phyloP scores from a whole-genome alignment of 2,329 filamentous ascomycete genomes.

The Neopestalotiopsis rosae region DNA sequence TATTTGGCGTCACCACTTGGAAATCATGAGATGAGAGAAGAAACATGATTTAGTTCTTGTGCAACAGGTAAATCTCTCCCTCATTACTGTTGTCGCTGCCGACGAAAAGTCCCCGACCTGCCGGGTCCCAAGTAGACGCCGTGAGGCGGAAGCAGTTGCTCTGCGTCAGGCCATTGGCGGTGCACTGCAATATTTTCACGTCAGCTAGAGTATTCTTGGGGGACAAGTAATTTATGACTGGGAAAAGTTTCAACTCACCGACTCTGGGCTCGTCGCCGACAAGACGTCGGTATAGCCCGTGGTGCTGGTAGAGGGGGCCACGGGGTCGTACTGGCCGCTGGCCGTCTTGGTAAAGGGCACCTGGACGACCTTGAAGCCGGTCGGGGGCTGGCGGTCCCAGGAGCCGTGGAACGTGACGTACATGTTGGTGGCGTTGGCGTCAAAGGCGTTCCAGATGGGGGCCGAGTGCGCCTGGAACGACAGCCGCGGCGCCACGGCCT shows the following conservation, averaged over 20 bases:
- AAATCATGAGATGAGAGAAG: neutral
- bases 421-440: slow-evolving; percentile 56
- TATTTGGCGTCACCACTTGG: neutral
- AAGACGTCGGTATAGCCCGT: slow-evolving; percentile 39
- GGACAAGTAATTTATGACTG: too few relatives aligned
- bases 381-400: slow-evolving; percentile 46
- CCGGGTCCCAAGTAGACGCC: slow-evolving; percentile 39
- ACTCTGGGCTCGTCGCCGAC: slow-evolving; percentile 37
- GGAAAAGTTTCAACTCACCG: neutral
- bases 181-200: slow-evolving; percentile 24
- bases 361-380: slow-evolving; percentile 42
- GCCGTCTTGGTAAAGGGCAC: slow-evolving; percentile 40
- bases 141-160: slow-evolving; percentile 43
- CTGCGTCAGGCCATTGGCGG: slow-evolving; percentile 39
- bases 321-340: slow-evolving; percentile 33
- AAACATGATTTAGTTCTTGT: slow-evolving; percentile 24
- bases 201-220: too few relatives aligned
- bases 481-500: slow-evolving; percentile 47
- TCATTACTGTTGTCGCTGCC: slow-evolving; percentile 43
- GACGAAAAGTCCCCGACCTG: slow-evolving; percentile 40
- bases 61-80: slow-evolving; percentile 38
- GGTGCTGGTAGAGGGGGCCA: slow-evolving; percentile 32
- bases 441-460: slow-evolving; percentile 69
- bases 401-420: slow-evolving; percentile 69
- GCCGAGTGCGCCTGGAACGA: slow-evolving; percentile 63